Evolutionary conservation across 208 protist species (phyloP).

Genomic region (Acanthamoeba royreba): DNA sequence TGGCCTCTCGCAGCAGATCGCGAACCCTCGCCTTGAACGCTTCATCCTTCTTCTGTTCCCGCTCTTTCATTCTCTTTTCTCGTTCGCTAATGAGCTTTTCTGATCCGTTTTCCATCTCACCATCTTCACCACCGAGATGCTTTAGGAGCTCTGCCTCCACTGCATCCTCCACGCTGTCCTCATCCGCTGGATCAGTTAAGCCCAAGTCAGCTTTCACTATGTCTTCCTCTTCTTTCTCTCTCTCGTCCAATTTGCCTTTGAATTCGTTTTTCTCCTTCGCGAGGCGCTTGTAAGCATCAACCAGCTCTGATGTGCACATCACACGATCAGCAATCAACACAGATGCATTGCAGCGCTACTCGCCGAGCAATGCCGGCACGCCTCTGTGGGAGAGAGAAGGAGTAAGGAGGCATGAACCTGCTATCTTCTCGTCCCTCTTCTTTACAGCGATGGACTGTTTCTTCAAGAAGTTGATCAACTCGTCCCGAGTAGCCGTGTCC

Average conservation of each 20-base stretch:
- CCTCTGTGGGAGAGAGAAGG: background rate
- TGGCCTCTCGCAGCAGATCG: background rate
- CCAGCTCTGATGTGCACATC: background rate
- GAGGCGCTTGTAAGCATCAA: slow-evolving; percentile 7
- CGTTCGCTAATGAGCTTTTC: background rate
- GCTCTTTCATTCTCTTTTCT: background rate
- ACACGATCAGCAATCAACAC: no score
- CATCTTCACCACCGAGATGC: background rate
- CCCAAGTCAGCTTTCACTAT: background rate
- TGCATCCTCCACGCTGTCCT: background rate
- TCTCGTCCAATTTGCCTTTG: background rate
- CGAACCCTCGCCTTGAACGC: background rate
- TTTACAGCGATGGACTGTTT: slow-evolving; percentile 20
- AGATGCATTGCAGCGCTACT: no score
- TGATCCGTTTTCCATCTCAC: background rate
- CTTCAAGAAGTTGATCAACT: background rate
- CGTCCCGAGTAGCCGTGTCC: background rate
- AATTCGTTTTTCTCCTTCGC: background rate
- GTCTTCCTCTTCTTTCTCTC: background rate
- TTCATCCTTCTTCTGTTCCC: background rate
- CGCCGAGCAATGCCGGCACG: no score
- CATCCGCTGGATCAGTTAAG: background rate
- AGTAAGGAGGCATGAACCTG: background rate
- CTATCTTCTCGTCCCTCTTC: slow-evolving; percentile 12
- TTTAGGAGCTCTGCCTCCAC: background rate